Conservation (phyloP, 1,284 basidiomycete genomes). For the Stereum hirsutum region DNA sequence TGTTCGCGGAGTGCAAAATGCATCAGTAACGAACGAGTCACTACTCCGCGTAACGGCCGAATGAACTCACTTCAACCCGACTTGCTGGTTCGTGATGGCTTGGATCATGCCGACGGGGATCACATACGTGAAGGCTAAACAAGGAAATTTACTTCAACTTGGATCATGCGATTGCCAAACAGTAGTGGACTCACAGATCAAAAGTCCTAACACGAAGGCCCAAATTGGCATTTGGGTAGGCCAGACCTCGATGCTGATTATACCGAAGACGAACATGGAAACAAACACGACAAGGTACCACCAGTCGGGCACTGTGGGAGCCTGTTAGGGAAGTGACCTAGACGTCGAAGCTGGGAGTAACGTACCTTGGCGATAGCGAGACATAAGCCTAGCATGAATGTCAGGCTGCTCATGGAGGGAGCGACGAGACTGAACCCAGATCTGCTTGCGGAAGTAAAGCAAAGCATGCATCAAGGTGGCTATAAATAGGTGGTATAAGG, state of each 20-base stretch:
- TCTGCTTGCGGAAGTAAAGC: constrained; percentile 61
- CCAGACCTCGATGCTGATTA: constrained; percentile 61
- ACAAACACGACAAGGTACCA: constrained; percentile 26
- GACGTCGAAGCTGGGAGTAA: constrained; percentile 26
- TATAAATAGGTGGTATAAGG: constrained; percentile 32
- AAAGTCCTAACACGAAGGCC: constrained; percentile 34
- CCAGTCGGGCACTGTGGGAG: constrained; percentile 22
- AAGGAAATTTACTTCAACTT: constrained; percentile 41
- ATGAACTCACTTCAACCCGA: constrained; percentile 49
- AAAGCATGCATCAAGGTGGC: constrained; percentile 66
- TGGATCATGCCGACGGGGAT: constrained; percentile 45
- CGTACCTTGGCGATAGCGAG: constrained; percentile 51
- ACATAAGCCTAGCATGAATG: constrained; percentile 79
- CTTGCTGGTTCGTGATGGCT: constrained; percentile 42
- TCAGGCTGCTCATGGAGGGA: constrained; percentile 69
- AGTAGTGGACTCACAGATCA: constrained; percentile 32
- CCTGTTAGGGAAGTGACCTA: constrained; percentile 25
- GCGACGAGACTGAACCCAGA: constrained; percentile 54
- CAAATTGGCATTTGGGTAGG: constrained; percentile 58
- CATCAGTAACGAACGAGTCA: constrained; percentile 55
- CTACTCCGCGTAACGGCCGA: constrained; percentile 61
- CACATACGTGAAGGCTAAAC: constrained; percentile 48
- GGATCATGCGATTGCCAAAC: too few species aligned
- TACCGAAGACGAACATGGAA: constrained; percentile 46
- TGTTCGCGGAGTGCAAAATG: constrained; percentile 17